Evolutionary conservation across 108 stramenopile genomes (phyloP), one percentile per base, ranked within the genome.

Genomic region (Cylindrotheca closterium): DNA sequence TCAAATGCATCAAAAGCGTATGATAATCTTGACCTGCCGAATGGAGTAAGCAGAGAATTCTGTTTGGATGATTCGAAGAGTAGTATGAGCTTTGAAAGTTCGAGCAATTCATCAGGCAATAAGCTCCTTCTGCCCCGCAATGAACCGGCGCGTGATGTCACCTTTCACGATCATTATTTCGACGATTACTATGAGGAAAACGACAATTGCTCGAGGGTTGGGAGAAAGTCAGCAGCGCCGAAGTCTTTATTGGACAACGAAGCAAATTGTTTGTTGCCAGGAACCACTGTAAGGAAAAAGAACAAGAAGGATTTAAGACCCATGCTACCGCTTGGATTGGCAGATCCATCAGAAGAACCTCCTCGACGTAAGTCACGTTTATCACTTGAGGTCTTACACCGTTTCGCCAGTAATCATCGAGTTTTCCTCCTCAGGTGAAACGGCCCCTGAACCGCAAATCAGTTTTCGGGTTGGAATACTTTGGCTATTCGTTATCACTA

Each of bases 401-500:
- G 2, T 58, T 17, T 58, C 32, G 57, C 28, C 37, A n/a, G n/a
- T n/a, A n/a, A n/a, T n/a, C n/a, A n/a, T n/a, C n/a, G n/a, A 15
- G 23, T 15, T 22, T 23, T 52, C 15, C 0, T 52, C 3, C 24
- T 5, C 15, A 26, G 26, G 26, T 7, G 15, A 45, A 45, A 45
- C 7, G 42, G 15, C 7, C 7, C 15, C 45, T 30, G n/a, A 57
- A 47, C 61, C 69, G 2, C 51, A 58, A 61, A 90, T 97, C 67
- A 77, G 89, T 3, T 89, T 95, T 61, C 62, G 87, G 47, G 73
- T 77, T 19, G 94, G 94, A 10, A 56, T 97, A 25, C 32, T 89
- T 5, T 97, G 98, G 92, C 78, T 99, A 0, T 88, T 86, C 54
- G 71, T 93, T 30, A 89, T 97, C 42, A 97, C 97, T 22, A 47